Conservation (phyloP, 129 eudicot species). For the Pseudognaphalium luteoalbum region DNA sequence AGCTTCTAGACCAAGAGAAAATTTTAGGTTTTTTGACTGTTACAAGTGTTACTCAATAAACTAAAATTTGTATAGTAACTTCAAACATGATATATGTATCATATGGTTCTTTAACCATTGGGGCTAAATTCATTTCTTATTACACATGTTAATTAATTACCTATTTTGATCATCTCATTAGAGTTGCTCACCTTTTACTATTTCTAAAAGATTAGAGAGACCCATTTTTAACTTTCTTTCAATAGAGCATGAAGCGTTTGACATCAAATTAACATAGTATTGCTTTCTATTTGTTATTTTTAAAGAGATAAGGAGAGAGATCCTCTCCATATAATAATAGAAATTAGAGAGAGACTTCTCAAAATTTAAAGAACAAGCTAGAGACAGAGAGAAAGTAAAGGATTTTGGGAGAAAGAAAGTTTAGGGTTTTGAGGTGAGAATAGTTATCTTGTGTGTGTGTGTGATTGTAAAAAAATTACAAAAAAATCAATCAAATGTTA, state of each 20-base stretch:
- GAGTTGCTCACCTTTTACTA: background rate
- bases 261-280: background rate
- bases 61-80: too few relatives aligned
- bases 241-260: background rate
- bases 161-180: background rate
- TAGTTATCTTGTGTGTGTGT: constrained; percentile 18
- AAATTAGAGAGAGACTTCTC: constrained; percentile 8
- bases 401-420: constrained; percentile 17
- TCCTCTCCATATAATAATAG: background rate
- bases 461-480: constrained; percentile 35
- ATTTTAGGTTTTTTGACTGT: background rate
- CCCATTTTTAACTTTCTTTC: background rate
- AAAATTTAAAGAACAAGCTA: background rate
- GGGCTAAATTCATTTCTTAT: too few relatives aligned
- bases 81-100: too few relatives aligned
- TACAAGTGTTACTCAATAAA: background rate
- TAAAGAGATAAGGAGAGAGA: background rate
- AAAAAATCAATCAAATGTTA: constrained; percentile 31
- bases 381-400: background rate
- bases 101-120: background rate
- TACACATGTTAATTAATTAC: too few relatives aligned
- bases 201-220: background rate
- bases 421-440: constrained; percentile 19
- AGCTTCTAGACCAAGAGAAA: background rate
- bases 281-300: background rate